These are phyloP conservation scores for Phytophthora podocarpi DNA, from an alignment of 352 stramenopile genomes.

Conservation along the genomic window DNA sequence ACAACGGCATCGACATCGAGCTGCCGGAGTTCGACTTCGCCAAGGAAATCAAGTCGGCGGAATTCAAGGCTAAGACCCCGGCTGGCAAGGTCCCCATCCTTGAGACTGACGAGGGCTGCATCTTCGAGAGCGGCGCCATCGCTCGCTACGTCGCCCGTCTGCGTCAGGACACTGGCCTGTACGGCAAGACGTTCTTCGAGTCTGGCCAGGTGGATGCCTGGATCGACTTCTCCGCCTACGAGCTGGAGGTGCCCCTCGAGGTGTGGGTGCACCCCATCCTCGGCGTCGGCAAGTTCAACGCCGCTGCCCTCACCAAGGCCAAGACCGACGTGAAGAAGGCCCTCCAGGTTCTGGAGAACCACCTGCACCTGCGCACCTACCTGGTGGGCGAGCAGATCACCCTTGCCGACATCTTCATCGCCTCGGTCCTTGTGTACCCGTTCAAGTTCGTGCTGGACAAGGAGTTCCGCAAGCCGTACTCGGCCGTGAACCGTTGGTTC, in stretches of 20 bases:
- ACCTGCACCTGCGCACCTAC: slow-evolving; percentile 91
- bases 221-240: slow-evolving; percentile 93
- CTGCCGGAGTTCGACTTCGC: slow-evolving; percentile 76
- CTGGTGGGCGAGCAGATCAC: slow-evolving; percentile 93
- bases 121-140: slow-evolving; percentile 93
- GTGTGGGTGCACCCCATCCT: slow-evolving; percentile 91
- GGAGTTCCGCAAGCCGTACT: slow-evolving; percentile 88
- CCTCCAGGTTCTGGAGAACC: slow-evolving; percentile 87
- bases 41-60: slow-evolving; percentile 60
- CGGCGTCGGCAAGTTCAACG: slow-evolving; percentile 84
- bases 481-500: slow-evolving; percentile 93
- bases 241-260: slow-evolving; percentile 92
- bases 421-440: slow-evolving; percentile 91
- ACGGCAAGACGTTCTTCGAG: slow-evolving; percentile 91
- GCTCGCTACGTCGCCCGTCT: slow-evolving; percentile 92
- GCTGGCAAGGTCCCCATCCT: slow-evolving; percentile 88
- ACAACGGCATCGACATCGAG: slow-evolving; percentile 87
- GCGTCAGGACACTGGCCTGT: slow-evolving; percentile 86
- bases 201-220: slow-evolving; percentile 92
- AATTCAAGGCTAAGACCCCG: slow-evolving; percentile 88
- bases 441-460: slow-evolving; percentile 94
- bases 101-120: slow-evolving; percentile 84
- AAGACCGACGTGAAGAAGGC: slow-evolving; percentile 88
- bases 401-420: slow-evolving; percentile 93
- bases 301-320: slow-evolving; percentile 78